Percentiles rank a stretch among this genome's conserved stretches.
Evolutionary conservation across 2,329 filamentous ascomycete species (phyloP).

Genomic region (Huntiella abstrusa): DNA sequence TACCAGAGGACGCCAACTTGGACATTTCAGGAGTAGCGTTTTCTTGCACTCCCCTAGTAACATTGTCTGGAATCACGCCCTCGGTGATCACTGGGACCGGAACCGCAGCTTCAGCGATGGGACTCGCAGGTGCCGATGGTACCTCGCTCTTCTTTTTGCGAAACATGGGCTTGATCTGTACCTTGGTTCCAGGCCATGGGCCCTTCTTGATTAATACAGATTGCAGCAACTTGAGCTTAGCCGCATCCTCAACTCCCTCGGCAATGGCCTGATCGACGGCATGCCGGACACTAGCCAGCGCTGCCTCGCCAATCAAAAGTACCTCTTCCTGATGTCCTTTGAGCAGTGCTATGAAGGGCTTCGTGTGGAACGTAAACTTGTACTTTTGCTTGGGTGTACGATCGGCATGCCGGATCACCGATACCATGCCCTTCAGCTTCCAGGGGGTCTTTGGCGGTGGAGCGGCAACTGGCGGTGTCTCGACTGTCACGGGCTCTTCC

Average conservation of each 20-base stretch:
- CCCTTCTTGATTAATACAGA: conserved; percentile 87
- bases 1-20: not conserved
- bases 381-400: conserved; percentile 98
- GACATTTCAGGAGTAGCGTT: not conserved
- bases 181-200: conserved; percentile 85
- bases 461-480: conserved; percentile 23
- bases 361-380: conserved; percentile 96
- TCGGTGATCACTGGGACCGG: conserved; percentile 8
- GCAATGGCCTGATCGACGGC: conserved; percentile 68
- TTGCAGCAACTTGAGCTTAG: conserved; percentile 68
- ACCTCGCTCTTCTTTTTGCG: conserved; percentile 63
- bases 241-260: conserved; percentile 63
- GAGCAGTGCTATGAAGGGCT: conserved; percentile 84
- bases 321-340: conserved; percentile 96
- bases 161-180: conserved; percentile 99
- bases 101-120: conserved; percentile 15
- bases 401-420: conserved; percentile 89
- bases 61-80: conserved; percentile 15
- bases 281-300: conserved; percentile 70
- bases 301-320: conserved; percentile 76
- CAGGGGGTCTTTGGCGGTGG: conserved; percentile 79
- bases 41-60: conserved; percentile 14
- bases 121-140: conserved; percentile 21
- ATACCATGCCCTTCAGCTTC: conserved; percentile 96
- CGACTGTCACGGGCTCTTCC: not conserved